Evolutionary conservation across 345 rosid genomes (phyloP).

Genomic region (Leavenworthia alabamica): DNA sequence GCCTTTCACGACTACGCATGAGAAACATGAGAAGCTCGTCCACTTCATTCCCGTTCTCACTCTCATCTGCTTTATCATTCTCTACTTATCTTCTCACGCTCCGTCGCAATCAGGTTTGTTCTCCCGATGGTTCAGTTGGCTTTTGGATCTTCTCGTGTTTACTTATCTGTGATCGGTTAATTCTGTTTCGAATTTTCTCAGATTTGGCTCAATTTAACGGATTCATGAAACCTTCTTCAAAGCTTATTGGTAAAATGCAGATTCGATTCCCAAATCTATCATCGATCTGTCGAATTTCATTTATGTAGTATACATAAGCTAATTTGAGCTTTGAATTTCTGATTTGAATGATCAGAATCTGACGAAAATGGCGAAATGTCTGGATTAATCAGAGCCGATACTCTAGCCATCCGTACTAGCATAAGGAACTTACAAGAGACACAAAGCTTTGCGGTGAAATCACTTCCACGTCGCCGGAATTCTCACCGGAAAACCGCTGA

Average conservation of each 20-base stretch:
- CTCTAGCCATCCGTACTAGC: slow-evolving; percentile 50
- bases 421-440: slow-evolving; percentile 59
- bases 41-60: slow-evolving; percentile 85
- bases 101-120: slow-evolving; percentile 67
- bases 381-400: slow-evolving; percentile 40
- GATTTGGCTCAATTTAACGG: slow-evolving; percentile 78
- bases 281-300: neutral
- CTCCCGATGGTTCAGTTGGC: neutral
- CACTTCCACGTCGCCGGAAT: slow-evolving; percentile 34
- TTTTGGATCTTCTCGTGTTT: neutral
- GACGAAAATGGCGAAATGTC: slow-evolving; percentile 31
- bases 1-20: slow-evolving; percentile 30
- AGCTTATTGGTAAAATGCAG: slow-evolving; percentile 58
- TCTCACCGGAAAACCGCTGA: slow-evolving; percentile 66
- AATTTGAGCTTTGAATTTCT: neutral
- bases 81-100: slow-evolving; percentile 70
- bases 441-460: slow-evolving; percentile 31
- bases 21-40: slow-evolving; percentile 57
- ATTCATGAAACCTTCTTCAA: slow-evolving; percentile 41
- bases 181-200: slow-evolving; percentile 25
- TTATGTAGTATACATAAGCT: neutral
- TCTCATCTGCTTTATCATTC: slow-evolving; percentile 70
- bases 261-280: neutral
- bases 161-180: neutral
- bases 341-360: slow-evolving; percentile 19